Evolutionary conservation across 345 rosid genomes (phyloP).

Genomic region (Gossypium sturtianum): DNA sequence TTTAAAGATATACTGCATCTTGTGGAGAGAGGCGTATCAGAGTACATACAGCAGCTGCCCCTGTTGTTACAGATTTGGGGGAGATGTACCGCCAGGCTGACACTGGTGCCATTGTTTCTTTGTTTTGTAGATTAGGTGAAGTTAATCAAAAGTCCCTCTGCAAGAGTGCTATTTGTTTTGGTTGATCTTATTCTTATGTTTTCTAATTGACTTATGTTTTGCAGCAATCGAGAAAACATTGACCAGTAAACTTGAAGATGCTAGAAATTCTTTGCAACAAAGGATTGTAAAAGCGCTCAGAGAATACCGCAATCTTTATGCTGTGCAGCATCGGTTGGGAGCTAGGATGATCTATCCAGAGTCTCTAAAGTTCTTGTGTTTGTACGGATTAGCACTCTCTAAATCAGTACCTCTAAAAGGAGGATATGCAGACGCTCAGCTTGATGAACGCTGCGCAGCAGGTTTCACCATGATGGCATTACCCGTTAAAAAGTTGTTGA

Average conservation of each 20-base stretch:
- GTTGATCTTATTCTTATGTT: slow-evolving; percentile 15
- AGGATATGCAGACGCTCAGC: slow-evolving; percentile 80
- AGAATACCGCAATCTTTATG: slow-evolving; percentile 84
- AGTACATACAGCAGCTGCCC: slow-evolving; percentile 91
- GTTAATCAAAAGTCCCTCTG: slow-evolving; percentile 8
- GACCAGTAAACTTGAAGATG: slow-evolving; percentile 89
- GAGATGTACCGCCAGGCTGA: slow-evolving; percentile 98
- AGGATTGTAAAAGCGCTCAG: slow-evolving; percentile 86
- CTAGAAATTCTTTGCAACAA: slow-evolving; percentile 63
- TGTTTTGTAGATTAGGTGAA: slow-evolving; percentile 82
- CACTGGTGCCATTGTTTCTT: slow-evolving; percentile 80
- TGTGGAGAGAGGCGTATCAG: slow-evolving; percentile 99
- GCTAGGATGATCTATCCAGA: slow-evolving; percentile 94
- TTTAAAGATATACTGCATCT: slow-evolving; percentile 90
- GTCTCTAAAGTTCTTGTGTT: slow-evolving; percentile 69
- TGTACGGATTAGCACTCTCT: slow-evolving; percentile 83
- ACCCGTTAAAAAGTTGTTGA: slow-evolving; percentile 79
- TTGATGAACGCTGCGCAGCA: slow-evolving; percentile 94
- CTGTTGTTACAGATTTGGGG: slow-evolving; percentile 86
- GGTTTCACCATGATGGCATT: slow-evolving; percentile 96
- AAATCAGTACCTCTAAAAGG: slow-evolving; percentile 82
- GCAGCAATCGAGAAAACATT: slow-evolving; percentile 94
- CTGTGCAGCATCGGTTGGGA: slow-evolving; percentile 95
- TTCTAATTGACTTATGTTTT: slow-evolving; percentile 23
- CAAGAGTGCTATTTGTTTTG: slow-evolving; percentile 13